phyloP scores from a whole-genome alignment of 495 filamentous ascomycete species.

The Neurospora cerealis region DNA sequence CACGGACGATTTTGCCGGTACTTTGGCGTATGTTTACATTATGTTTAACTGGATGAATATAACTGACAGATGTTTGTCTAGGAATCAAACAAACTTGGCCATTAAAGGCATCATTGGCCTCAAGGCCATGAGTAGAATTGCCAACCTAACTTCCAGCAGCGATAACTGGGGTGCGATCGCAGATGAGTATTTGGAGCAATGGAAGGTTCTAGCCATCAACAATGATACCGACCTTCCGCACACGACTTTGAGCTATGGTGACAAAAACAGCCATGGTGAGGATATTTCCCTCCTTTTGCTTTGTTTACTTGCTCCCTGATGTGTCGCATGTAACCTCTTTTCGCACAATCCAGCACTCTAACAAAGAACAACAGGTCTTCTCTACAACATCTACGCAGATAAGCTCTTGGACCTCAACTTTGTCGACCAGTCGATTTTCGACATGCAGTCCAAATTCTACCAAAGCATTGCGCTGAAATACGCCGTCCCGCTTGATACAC shows the following conservation, averaged over 20 bases:
- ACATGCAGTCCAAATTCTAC: conserved; percentile 75
- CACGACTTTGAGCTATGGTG: conserved; percentile 56
- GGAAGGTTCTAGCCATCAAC: conserved; percentile 65
- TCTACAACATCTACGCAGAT: conserved; percentile 86
- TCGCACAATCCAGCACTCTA: conserved; percentile 35
- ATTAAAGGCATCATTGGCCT: conserved; percentile 95
- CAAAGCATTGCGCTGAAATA: conserved; percentile 59
- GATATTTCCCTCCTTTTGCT: background rate
- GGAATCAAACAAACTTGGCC: conserved; percentile 85
- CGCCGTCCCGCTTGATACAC: conserved; percentile 75
- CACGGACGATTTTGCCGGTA: conserved; percentile 90
- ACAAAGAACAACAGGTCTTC: conserved; percentile 52
- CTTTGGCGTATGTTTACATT: conserved; percentile 39
- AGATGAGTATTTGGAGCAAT: conserved; percentile 61
- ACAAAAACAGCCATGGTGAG: conserved; percentile 29
- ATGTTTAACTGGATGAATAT: too few species aligned
- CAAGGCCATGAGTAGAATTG: conserved; percentile 76
- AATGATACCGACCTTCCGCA: conserved; percentile 54
- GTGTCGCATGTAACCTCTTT: background rate
- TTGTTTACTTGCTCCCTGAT: background rate
- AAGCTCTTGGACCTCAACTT: conserved; percentile 58
- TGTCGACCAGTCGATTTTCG: conserved; percentile 65
- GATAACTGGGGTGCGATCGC: conserved; percentile 58
- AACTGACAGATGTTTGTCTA: background rate
- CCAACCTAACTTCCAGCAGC: conserved; percentile 49